These are phyloP conservation scores for Calonectria naviculata DNA, from an alignment of 2,329 filamentous ascomycete species.

Conservation along the genomic window DNA sequence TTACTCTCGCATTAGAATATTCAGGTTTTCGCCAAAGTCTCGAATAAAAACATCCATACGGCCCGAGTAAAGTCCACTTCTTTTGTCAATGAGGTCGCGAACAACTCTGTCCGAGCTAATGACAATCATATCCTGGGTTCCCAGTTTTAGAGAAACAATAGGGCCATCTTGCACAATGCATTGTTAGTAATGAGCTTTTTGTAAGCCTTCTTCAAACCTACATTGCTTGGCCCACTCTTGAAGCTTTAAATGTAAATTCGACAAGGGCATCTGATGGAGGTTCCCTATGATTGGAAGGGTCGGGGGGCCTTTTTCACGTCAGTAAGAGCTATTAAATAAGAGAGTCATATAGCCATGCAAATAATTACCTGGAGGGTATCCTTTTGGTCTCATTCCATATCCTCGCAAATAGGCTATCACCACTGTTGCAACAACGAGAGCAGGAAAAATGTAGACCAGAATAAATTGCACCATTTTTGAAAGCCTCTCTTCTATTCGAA, in stretches of 20 bases:
- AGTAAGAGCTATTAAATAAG: too few relatives aligned
- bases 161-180: neutral
- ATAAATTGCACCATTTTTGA: neutral
- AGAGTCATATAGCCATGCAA: too few relatives aligned
- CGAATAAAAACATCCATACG: constrained; percentile 14
- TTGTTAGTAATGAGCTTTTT: too few relatives aligned
- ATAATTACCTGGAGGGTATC: constrained; percentile 3
- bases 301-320: neutral
- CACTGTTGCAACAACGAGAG: neutral
- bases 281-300: constrained; percentile 13
- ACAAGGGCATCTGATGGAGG: constrained; percentile 13
- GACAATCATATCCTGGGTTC: constrained; percentile 13
- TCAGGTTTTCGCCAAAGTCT: constrained; percentile 12
- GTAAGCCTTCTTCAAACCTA: neutral
- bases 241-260: constrained; percentile 5
- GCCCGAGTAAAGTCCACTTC: constrained; percentile 2
- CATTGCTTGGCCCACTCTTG: constrained; percentile 3
- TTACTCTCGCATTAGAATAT: constrained; percentile 11
- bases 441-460: neutral
- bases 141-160: constrained; percentile 7
- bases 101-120: constrained; percentile 4
- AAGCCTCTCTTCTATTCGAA: neutral
- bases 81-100: constrained; percentile 10
- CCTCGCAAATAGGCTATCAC: neutral
- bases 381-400: constrained; percentile 8